These are phyloP conservation scores for Limnanthes douglasii DNA, from an alignment of 345 rosid genomes.

Conservation along the genomic window DNA sequence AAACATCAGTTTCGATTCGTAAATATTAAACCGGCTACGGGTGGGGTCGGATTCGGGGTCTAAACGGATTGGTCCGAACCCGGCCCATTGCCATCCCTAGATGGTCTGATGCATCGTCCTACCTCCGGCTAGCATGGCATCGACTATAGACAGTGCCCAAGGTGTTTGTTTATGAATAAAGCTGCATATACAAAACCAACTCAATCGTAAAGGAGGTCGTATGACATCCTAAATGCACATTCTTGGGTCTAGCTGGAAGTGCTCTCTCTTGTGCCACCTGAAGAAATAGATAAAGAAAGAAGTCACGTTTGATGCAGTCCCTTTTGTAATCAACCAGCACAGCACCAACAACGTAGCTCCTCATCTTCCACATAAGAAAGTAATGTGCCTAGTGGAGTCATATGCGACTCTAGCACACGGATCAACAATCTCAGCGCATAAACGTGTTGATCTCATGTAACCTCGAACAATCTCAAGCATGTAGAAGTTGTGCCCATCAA, in stretches of 20 bases:
- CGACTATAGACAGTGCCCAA: constrained; percentile 55
- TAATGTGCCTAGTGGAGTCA: constrained; percentile 55
- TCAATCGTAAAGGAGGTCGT: constrained; percentile 80
- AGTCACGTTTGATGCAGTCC: constrained; percentile 36
- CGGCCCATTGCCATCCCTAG: too few species aligned
- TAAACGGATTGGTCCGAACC: too few species aligned
- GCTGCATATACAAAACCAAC: constrained; percentile 93
- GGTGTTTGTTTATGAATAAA: constrained; percentile 53
- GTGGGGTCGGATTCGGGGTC: too few species aligned
- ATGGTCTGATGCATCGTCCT: too few species aligned
- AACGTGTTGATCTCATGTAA: constrained; percentile 32
- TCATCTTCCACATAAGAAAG: constrained; percentile 82
- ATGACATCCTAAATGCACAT: constrained; percentile 95
- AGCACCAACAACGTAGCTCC: constrained; percentile 75
- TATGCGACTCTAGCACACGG: constrained; percentile 31
- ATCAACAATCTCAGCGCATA: constrained; percentile 51
- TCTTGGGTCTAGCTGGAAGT: constrained; percentile 80
- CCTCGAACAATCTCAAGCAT: constrained; percentile 66
- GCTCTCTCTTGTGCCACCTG: constrained; percentile 85
- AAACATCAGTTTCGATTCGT: constrained; percentile 80
- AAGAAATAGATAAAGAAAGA: constrained; percentile 40
- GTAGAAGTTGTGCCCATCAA: constrained; percentile 63
- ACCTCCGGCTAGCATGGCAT: constrained; percentile 80
- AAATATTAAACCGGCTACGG: too few species aligned
- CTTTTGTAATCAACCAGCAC: constrained; percentile 35